Percentiles rank a stretch among this genome's conserved stretches.
These are phyloP conservation scores for Coemansia sp. DNA, from an alignment of 371 early-diverging fungal species.

Conservation along the genomic window DNA sequence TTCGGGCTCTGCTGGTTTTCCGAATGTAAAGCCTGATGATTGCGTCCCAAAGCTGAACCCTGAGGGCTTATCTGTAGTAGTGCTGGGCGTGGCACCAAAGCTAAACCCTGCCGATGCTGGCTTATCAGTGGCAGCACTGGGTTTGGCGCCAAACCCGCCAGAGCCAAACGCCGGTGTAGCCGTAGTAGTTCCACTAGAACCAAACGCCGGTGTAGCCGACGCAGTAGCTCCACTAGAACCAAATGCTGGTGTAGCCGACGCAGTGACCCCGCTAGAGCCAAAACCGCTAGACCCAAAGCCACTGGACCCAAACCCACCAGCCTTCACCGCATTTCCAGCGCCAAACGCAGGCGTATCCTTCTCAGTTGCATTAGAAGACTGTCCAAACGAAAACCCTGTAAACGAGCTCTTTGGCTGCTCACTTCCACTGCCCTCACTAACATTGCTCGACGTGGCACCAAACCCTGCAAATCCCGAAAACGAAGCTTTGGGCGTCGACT, in stretches of 20 bases:
- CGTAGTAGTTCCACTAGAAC: not conserved
- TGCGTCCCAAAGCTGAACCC: constrained; percentile 18
- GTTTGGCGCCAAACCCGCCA: not conserved
- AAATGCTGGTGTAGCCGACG: not conserved
- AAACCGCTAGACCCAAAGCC: not conserved
- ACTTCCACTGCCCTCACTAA: constrained; percentile 6
- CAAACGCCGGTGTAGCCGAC: not conserved
- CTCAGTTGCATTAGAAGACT: not conserved
- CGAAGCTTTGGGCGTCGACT: constrained; percentile 9
- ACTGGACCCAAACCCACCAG: not conserved
- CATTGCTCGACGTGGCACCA: constrained; percentile 2
- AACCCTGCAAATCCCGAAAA: constrained; percentile 38
- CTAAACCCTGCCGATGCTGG: constrained; percentile 16
- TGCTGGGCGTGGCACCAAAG: constrained; percentile 4
- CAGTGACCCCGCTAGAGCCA: not conserved
- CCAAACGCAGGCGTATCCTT: constrained; percentile 7
- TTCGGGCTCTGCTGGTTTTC: not conserved
- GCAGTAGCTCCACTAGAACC: not conserved
- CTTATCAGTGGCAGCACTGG: not conserved
- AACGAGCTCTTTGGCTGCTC: constrained; percentile 21
- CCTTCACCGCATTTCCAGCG: not conserved
- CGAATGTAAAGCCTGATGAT: constrained; percentile 1
- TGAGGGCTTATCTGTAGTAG: not conserved
- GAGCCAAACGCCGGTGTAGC: not conserved
- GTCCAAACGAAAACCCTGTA: constrained; percentile 38